phyloP scores from a whole-genome alignment of 2,329 filamentous ascomycete genomes.

The Aspergillus ochraceus region DNA sequence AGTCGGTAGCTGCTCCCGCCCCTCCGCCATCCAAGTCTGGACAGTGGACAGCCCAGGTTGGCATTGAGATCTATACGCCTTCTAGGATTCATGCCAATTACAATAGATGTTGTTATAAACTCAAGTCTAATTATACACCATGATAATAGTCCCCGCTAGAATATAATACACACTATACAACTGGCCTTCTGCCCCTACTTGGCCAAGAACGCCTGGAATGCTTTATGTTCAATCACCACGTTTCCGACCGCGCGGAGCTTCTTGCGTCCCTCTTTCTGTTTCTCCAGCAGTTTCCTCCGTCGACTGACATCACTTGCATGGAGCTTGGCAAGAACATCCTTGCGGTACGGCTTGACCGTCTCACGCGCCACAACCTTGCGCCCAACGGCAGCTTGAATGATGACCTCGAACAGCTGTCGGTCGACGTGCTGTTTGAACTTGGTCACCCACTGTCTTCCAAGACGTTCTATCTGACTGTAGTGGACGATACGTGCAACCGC shows the following conservation, averaged over 20 bases:
- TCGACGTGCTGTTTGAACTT: constrained; percentile 98
- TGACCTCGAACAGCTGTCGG: constrained; percentile 93
- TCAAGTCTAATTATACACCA: constrained; percentile 4
- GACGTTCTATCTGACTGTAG: constrained; percentile 71
- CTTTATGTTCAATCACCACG: constrained; percentile 92
- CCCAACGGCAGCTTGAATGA: constrained; percentile 89
- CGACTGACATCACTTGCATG: constrained; percentile 86
- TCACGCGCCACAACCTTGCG: constrained; percentile 83
- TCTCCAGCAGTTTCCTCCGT: constrained; percentile 84
- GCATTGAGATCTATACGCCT: background rate
- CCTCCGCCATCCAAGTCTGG: constrained; percentile 3
- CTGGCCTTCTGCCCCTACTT: constrained; percentile 54
- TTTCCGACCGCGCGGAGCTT: constrained; percentile 75
- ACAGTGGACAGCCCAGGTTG: background rate
- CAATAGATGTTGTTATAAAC: background rate
- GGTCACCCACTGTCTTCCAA: constrained; percentile 84
- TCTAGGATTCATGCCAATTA: background rate
- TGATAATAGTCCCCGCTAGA: background rate
- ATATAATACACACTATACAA: constrained; percentile 4
- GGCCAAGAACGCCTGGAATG: constrained; percentile 89
- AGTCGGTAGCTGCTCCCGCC: constrained; percentile 12
- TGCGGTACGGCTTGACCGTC: constrained; percentile 93
- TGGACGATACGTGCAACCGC: constrained; percentile 92
- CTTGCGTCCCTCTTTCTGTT: constrained; percentile 95
- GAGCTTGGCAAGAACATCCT: constrained; percentile 89